Conservation (phyloP, 2,329 filamentous ascomycete species). For the Aureobasidium sp. region DNA sequence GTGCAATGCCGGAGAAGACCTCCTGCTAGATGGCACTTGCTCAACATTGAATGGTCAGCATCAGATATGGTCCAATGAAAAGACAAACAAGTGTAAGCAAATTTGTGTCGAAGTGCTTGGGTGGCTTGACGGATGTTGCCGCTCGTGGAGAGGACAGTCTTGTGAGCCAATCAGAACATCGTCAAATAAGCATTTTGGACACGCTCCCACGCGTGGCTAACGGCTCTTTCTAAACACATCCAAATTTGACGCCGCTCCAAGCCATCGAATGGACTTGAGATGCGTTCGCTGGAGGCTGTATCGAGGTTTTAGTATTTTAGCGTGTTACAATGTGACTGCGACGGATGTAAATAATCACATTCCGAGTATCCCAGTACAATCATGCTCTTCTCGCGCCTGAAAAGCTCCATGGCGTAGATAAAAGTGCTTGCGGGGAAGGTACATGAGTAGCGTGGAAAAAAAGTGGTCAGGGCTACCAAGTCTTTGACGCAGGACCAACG, state of each 20-base stretch:
- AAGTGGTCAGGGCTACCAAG: constrained; percentile 1
- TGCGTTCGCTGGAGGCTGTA: not conserved
- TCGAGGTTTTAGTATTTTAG: not conserved
- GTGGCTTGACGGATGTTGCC: not conserved
- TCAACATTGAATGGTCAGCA: not conserved
- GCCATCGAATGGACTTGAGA: not conserved
- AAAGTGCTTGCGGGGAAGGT: constrained; percentile 3
- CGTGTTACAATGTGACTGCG: too few species aligned
- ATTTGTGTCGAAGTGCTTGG: not conserved
- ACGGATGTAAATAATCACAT: not conserved
- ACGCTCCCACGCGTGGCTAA: not conserved
- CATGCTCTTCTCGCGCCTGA: not conserved
- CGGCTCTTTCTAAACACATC: not conserved
- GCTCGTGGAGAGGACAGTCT: not conserved
- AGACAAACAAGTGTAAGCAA: not conserved
- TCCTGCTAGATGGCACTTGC: not conserved
- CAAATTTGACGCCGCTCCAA: not conserved
- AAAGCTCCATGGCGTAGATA: not conserved
- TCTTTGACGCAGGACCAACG: constrained; percentile 1
- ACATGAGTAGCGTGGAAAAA: constrained; percentile 3
- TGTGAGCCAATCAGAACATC: not conserved
- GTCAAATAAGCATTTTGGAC: not conserved
- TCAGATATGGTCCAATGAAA: not conserved
- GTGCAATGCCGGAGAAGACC: not conserved
- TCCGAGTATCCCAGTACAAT: not conserved